phyloP scores from a whole-genome alignment of 495 filamentous ascomycete genomes.

The Trichoderma erinaceum region DNA sequence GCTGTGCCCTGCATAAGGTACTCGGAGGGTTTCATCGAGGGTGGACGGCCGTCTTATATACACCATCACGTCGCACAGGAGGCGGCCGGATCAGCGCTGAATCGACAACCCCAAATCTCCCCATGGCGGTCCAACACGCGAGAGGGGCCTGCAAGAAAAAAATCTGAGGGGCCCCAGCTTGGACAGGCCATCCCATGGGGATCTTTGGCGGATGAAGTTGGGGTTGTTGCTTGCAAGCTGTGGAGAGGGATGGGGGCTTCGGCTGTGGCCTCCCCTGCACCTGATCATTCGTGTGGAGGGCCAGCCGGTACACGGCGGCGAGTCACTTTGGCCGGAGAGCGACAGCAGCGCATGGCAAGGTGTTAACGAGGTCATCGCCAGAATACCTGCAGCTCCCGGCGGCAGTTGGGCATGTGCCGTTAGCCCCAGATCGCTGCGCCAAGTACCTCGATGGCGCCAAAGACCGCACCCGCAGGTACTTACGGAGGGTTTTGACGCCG shows the following conservation, averaged over 20 bases:
- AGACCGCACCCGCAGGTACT: background rate
- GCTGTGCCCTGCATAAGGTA: slow-evolving; percentile 8
- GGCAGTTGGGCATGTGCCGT: slow-evolving; percentile 9
- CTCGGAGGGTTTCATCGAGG: background rate
- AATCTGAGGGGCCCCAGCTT: slow-evolving; percentile 11
- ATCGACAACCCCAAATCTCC: background rate
- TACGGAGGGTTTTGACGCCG: background rate
- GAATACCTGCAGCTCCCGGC: background rate
- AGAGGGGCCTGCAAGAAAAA: background rate
- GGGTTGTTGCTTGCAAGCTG: background rate
- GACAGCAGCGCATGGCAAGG: background rate
- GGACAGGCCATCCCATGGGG: background rate
- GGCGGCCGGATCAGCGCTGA: background rate
- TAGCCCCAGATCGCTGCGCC: background rate
- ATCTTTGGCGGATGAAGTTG: background rate
- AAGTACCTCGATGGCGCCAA: background rate
- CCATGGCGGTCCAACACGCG: background rate
- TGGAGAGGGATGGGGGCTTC: background rate
- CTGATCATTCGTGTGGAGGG: background rate
- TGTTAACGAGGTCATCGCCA: background rate
- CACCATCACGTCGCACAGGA: background rate
- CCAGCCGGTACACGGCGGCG: background rate
- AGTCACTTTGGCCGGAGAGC: background rate
- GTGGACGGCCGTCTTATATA: background rate
- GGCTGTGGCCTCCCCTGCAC: slow-evolving; percentile 9